Base-by-base conservation (phyloP, 495 filamentous ascomycete genomes). In the Aspergillus olivimuriae region DNA sequence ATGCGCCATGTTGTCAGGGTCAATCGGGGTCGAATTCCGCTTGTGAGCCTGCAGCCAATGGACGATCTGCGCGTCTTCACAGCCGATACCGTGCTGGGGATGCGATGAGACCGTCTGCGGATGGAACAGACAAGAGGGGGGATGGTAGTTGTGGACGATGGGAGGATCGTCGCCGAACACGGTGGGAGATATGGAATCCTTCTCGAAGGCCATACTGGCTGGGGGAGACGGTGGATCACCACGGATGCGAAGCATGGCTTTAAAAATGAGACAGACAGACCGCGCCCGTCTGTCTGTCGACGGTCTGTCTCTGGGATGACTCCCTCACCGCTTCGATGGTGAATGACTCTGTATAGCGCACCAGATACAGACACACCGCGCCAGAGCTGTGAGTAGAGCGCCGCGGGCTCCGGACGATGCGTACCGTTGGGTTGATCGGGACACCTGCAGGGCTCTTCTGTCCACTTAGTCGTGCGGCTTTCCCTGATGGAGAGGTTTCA, bases 401-500 rank as follows among this genome's bases (percentile, higher is more conserved):
- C 32, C 33, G 14, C 14, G 18, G 48, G 33, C 41, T 15, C 28
- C 26, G 21, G 43, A 35, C 20, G 34, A 50, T 58, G 51, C 48
- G 44, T 37, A 40, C 48, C 42, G 49, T 50, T 39, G 39, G 39
- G 34, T 23, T 43, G 43, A 49, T 36, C 39, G 39, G 59, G 60
- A 48, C 46, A 49, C 44, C 58, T 67, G 62, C 63, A 67, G 50
- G 43, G 20, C 26, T 56, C 33, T 44, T 41, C n/a, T 32, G 39
- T 26, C 48, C 43, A 28, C 38, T 44, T 23, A 51, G 48, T 30
- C n/a, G 46, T 42, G 37, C 14, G 26, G 24, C 19, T 16, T 47
- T 51, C 48, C 45, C 53, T 46, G n/a, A 55, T 57, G 61, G 57
- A 46, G 56, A 53, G 22, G 53, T 62, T 58, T 57, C 56, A 57